phyloP scores from a whole-genome alignment of 345 rosid genomes.

The Hirschfeldia incana region DNA sequence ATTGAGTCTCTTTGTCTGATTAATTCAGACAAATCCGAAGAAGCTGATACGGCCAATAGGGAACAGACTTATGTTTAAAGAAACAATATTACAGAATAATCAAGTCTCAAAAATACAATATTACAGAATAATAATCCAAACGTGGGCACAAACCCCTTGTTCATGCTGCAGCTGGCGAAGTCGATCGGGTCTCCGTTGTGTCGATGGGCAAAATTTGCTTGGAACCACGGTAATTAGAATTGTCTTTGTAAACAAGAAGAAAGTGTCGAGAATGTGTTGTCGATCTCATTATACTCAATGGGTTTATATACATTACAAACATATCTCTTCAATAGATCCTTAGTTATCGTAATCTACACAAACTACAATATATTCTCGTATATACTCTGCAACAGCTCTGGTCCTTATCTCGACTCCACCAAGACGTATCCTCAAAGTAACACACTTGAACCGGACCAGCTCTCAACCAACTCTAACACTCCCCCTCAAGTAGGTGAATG shows the following conservation, averaged over 20 bases:
- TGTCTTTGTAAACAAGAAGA: conserved; percentile 3
- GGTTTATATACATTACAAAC: too few species aligned
- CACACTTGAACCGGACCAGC: too few species aligned
- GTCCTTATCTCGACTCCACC: too few species aligned
- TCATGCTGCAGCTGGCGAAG: conserved; percentile 51
- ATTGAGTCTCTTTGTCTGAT: conserved; percentile 9
- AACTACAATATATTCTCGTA: too few species aligned
- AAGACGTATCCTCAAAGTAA: too few species aligned
- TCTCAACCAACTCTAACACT: too few species aligned
- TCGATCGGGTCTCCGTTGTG: not conserved
- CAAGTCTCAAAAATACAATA: not conserved
- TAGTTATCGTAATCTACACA: too few species aligned
- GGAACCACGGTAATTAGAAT: conserved; percentile 46
- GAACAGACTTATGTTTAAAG: conserved; percentile 14
- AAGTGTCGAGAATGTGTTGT: too few species aligned
- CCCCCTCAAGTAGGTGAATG: too few species aligned
- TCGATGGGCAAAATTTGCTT: not conserved
- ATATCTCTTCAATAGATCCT: too few species aligned
- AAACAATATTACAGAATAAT: conserved; percentile 18
- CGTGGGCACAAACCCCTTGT: conserved; percentile 74
- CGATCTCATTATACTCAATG: too few species aligned
- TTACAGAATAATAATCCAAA: conserved; percentile 8
- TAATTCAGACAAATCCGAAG: conserved; percentile 28
- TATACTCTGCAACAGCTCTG: too few species aligned
- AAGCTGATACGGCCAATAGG: conserved; percentile 22